phyloP scores from a whole-genome alignment of 2,329 filamentous ascomycete genomes.

The Colletotrichum sp. region DNA sequence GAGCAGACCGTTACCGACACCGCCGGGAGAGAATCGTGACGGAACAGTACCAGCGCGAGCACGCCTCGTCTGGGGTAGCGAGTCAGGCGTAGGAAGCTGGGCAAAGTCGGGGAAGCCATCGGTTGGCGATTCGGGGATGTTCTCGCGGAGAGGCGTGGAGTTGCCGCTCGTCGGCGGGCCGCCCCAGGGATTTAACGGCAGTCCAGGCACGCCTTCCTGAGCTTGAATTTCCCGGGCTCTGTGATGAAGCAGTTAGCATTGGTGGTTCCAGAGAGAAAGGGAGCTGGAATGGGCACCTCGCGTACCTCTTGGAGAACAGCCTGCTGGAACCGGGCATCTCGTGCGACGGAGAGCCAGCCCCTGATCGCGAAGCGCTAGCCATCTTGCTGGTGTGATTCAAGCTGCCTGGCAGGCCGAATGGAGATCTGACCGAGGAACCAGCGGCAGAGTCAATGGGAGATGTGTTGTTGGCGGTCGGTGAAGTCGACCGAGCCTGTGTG shows the following conservation, averaged over 20 bases:
- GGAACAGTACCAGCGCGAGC: constrained; percentile 95
- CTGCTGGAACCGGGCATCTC: constrained; percentile 76
- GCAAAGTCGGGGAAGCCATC: constrained; percentile 94
- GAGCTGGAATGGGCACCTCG: constrained; percentile 26
- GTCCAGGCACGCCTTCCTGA: constrained; percentile 82
- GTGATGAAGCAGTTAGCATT: constrained; percentile 18
- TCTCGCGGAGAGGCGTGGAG: constrained; percentile 94
- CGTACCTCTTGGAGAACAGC: constrained; percentile 91
- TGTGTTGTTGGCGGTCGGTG: constrained; percentile 79
- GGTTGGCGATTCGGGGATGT: constrained; percentile 94
- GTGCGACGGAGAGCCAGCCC: constrained; percentile 95
- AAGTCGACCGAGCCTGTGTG: constrained; percentile 75
- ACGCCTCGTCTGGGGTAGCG: constrained; percentile 73
- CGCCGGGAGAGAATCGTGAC: constrained; percentile 85
- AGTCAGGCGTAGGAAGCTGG: constrained; percentile 70
- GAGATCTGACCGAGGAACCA: constrained; percentile 68
- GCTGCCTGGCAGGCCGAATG: constrained; percentile 72
- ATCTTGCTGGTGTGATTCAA: constrained; percentile 65
- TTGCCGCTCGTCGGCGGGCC: constrained; percentile 96
- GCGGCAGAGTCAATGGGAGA: constrained; percentile 79
- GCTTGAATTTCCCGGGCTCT: constrained; percentile 97
- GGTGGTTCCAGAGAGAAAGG: neutral
- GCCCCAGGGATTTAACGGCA: constrained; percentile 81
- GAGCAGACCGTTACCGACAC: constrained; percentile 63
- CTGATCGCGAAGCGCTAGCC: constrained; percentile 70